Evolutionary conservation across 1,139 yeast genomes (phyloP), one percentile per base, ranked within the genome.

Genomic region (Candida pseudoviswanathii): DNA sequence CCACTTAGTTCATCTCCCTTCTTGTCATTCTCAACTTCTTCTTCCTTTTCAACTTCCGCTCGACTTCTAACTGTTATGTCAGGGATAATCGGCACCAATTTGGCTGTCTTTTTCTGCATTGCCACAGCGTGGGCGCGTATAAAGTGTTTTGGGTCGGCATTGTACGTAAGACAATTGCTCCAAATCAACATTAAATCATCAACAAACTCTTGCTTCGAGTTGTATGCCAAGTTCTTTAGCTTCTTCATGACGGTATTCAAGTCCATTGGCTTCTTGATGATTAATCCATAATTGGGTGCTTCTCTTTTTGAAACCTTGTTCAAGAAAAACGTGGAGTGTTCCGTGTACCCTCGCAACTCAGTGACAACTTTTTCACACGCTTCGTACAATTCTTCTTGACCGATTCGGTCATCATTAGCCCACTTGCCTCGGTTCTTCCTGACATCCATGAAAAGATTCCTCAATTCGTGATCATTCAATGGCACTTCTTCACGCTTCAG

Each of bases 341-440:
- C 98, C 0, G 99, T 94, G 58, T 87, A 90, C 8, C 95, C 90
- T 61, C 99, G 78, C 40, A 95, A 73, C 60, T 95, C 99, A 54
- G 85, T 71, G 0, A 92, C 94, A 1, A 94, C 99, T 62, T 90
- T 92, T 61, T 95, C 99, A 60, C 97, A 94, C 0, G 97, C 97
- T 59, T 95, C 99, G 62, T 94, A 95, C 16, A 95, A 76, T 64
- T 95, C 99, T 64, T 95, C 99, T 66, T 95, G 99, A 3, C 99
- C 99, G 39, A 94, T 85, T 54, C 89, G 79, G 52, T 92, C 97
- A 63, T 94, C 97, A 53, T 89, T 89, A 26, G 86, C 96, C 99
- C 99, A 95, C 67, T 95, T 94, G 0, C 98, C 96, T 56, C 98
- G 77, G 63, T 92, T 92, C 60, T 92, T 94, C 45, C 97, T 80